Conservation (phyloP, 2,329 filamentous ascomycete species). For the Dothidotthia symphoricarpi region DNA sequence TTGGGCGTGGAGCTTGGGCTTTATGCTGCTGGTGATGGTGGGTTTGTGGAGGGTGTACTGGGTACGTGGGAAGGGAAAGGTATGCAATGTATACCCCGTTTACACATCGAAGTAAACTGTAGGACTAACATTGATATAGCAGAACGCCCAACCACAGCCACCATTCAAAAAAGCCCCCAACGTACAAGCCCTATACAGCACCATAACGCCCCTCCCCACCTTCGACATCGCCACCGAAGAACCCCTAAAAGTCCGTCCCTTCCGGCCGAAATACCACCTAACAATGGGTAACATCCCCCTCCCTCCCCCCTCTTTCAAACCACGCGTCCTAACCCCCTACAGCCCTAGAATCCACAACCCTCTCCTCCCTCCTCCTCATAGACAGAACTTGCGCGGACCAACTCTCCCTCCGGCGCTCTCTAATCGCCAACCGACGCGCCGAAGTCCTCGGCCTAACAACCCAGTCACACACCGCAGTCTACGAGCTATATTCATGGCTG, state of each 20-base stretch:
- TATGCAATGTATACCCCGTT: too few species aligned
- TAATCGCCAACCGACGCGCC: constrained; percentile 47
- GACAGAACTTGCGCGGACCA: constrained; percentile 60
- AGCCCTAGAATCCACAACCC: constrained; percentile 54
- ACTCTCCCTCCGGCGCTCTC: constrained; percentile 48
- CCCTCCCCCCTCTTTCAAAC: background rate
- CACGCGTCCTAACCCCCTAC: background rate
- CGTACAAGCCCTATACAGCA: constrained; percentile 37
- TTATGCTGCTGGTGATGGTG: too few species aligned
- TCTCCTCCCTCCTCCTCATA: constrained; percentile 60
- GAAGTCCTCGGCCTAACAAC: constrained; percentile 43
- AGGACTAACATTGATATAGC: too few species aligned
- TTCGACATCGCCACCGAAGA: constrained; percentile 54
- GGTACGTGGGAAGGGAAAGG: too few species aligned
- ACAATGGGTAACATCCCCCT: constrained; percentile 56
- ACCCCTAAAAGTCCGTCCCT: constrained; percentile 56
- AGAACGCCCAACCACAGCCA: too few species aligned
- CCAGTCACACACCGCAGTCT: constrained; percentile 48
- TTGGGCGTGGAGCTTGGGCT: too few species aligned
- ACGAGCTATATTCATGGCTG: constrained; percentile 59
- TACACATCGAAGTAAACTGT: too few species aligned
- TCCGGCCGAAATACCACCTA: constrained; percentile 61
- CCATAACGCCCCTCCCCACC: constrained; percentile 48
- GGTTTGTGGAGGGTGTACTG: too few species aligned
- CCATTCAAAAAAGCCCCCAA: too few species aligned